phyloP scores from a whole-genome alignment of 1,284 basidiomycete species.

The Moesziomyces sp. region DNA sequence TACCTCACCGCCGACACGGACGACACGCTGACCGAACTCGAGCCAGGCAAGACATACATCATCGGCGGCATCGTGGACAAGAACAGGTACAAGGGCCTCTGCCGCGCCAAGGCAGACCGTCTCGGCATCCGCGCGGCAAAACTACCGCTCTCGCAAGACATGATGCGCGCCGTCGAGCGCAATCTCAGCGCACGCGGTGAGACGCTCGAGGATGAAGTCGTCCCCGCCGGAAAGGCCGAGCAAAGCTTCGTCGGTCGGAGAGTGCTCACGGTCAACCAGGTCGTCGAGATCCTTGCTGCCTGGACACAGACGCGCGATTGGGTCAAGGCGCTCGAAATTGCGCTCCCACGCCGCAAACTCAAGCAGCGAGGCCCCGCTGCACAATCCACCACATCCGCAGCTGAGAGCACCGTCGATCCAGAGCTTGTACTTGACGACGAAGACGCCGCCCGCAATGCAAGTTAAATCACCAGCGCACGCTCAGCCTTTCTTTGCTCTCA shows the following conservation, averaged over 20 bases:
- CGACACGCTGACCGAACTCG: constrained; percentile 82
- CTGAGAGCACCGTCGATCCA: background rate
- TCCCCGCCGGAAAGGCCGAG: constrained; percentile 1
- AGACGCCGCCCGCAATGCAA: constrained; percentile 10
- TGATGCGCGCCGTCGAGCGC: constrained; percentile 71
- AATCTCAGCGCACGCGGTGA: constrained; percentile 28
- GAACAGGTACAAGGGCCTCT: constrained; percentile 91
- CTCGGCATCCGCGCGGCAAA: constrained; percentile 84
- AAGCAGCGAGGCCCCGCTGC: constrained; percentile 25
- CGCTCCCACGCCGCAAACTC: constrained; percentile 34
- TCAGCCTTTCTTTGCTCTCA: too few relatives aligned
- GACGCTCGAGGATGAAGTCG: constrained; percentile 21
- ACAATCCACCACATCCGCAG: background rate
- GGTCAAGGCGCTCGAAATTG: constrained; percentile 69
- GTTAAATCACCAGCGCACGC: background rate
- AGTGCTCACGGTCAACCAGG: constrained; percentile 96
- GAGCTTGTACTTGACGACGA: constrained; percentile 7
- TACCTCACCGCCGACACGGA: constrained; percentile 96
- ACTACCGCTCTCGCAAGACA: constrained; percentile 78
- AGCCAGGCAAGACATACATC: constrained; percentile 87
- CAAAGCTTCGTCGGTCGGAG: constrained; percentile 72
- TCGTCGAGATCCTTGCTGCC: constrained; percentile 87
- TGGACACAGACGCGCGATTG: constrained; percentile 74
- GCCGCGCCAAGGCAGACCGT: constrained; percentile 83
- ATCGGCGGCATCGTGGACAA: constrained; percentile 97